phyloP scores from a whole-genome alignment of 257 asterid genomes.

The Solanum neorickii region DNA sequence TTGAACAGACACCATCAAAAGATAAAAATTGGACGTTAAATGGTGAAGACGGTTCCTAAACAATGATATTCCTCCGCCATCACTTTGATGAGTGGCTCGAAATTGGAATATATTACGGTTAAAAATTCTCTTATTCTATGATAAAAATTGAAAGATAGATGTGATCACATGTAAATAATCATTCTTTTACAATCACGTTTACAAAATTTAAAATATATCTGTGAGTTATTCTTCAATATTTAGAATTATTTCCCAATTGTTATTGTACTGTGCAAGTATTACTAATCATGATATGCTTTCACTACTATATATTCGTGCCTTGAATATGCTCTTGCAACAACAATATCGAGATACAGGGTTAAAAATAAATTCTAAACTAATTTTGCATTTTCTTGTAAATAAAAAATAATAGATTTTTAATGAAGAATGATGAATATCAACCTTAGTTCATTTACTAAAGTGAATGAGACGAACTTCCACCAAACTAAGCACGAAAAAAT shows the following conservation, averaged over 20 bases:
- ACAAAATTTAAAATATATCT: background rate
- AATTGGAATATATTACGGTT: too few species aligned
- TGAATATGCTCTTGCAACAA: background rate
- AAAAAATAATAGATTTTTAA: too few species aligned
- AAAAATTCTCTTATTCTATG: background rate
- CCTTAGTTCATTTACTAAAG: background rate
- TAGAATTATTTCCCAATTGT: background rate
- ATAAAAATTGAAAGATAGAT: background rate
- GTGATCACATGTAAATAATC: background rate
- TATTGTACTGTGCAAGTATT: background rate
- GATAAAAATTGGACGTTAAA: background rate
- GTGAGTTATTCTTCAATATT: background rate
- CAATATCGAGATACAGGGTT: background rate
- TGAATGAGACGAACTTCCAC: background rate
- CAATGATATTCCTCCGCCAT: background rate
- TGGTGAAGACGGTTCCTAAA: background rate
- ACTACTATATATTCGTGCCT: background rate
- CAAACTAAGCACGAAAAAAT: background rate
- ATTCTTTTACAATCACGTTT: background rate
- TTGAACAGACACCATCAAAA: too few species aligned
- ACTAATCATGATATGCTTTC: background rate
- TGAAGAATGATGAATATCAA: too few species aligned
- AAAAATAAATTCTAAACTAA: background rate
- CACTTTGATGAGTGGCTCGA: background rate
- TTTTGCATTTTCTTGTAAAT: background rate